A percentile compares a stretch with the other conserved stretches of the same genome.
phyloP scores from a whole-genome alignment of 2,329 filamentous ascomycete genomes.

The Epichloe aotearoae region DNA sequence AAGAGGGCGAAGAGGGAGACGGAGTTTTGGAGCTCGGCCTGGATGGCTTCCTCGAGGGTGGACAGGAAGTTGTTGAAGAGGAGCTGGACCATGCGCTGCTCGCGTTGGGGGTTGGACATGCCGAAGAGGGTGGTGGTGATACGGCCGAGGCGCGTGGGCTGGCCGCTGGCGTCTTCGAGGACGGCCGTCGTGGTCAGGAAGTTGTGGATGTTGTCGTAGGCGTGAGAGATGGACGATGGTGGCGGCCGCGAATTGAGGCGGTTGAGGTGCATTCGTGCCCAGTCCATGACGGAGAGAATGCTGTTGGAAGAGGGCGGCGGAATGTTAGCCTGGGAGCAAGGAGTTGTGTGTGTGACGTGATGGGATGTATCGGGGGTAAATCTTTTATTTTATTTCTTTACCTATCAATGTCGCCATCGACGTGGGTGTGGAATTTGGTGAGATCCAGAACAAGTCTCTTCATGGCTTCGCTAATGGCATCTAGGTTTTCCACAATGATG shows the following conservation, averaged over 20 bases:
- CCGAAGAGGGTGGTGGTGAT: slow-evolving; percentile 65
- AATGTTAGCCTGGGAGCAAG: neutral
- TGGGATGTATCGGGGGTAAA: no score
- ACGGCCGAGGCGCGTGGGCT: slow-evolving; percentile 55
- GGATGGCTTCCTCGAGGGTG: slow-evolving; percentile 80
- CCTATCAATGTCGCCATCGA: slow-evolving; percentile 85
- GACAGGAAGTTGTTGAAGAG: slow-evolving; percentile 75
- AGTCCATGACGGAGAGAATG: slow-evolving; percentile 91
- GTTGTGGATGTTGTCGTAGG: slow-evolving; percentile 74
- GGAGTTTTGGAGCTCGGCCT: slow-evolving; percentile 68
- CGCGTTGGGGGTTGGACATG: slow-evolving; percentile 66
- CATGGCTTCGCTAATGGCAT: slow-evolving; percentile 73
- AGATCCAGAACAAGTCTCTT: slow-evolving; percentile 76
- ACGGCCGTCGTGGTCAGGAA: slow-evolving; percentile 53
- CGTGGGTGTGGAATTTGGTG: slow-evolving; percentile 83
- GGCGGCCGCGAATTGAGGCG: slow-evolving; percentile 50
- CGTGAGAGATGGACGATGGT: slow-evolving; percentile 45
- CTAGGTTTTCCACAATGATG: slow-evolving; percentile 73
- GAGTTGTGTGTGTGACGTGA: no score
- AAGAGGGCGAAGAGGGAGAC: slow-evolving; percentile 78
- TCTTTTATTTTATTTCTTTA: slow-evolving; percentile 19
- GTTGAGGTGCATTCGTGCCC: slow-evolving; percentile 75
- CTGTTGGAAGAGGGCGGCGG: slow-evolving; percentile 22
- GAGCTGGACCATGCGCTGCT: slow-evolving; percentile 65
- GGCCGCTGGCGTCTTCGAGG: slow-evolving; percentile 38